These are phyloP conservation scores for Ilyonectria mors-panacis DNA, from an alignment of 2,329 filamentous ascomycete genomes.

Conservation along the genomic window DNA sequence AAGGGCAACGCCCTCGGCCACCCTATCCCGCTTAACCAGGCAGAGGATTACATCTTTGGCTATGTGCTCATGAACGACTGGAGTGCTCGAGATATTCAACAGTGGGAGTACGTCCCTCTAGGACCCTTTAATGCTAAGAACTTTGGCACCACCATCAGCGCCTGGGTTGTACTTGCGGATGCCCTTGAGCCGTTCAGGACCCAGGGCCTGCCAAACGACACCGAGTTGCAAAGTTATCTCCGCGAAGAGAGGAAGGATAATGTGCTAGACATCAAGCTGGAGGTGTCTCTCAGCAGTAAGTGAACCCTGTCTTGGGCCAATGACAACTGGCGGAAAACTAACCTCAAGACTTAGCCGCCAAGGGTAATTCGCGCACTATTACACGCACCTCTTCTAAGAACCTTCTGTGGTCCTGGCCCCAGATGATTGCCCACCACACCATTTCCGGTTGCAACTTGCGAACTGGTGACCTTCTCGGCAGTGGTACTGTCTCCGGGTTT, in stretches of 20 bases:
- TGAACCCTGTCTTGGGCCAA: background rate
- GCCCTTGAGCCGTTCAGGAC: constrained; percentile 59
- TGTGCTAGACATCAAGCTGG: constrained; percentile 55
- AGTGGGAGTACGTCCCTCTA: constrained; percentile 72
- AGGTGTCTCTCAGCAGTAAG: constrained; percentile 58
- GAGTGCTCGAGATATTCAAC: constrained; percentile 74
- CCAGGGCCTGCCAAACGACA: constrained; percentile 50
- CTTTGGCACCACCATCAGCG: constrained; percentile 71
- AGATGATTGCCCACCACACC: constrained; percentile 88
- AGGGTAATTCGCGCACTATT: constrained; percentile 50
- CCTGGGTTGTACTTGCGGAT: constrained; percentile 75
- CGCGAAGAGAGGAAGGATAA: constrained; percentile 65
- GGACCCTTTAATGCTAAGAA: constrained; percentile 76
- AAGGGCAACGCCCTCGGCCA: constrained; percentile 75
- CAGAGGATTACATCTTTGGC: constrained; percentile 80
- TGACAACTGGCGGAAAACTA: background rate
- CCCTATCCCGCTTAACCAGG: constrained; percentile 74
- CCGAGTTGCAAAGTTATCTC: constrained; percentile 60
- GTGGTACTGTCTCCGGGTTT: constrained; percentile 80
- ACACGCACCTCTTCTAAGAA: constrained; percentile 51
- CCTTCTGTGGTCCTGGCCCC: constrained; percentile 84
- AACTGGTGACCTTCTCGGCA: constrained; percentile 82
- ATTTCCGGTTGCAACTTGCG: constrained; percentile 82
- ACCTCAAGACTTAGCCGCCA: constrained; percentile 42
- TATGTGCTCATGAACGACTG: constrained; percentile 76